Evolutionary conservation across 2,329 filamentous ascomycete species (phyloP), one percentile per base, ranked within the genome.

Genomic region (Gliomastix tumulicola): DNA sequence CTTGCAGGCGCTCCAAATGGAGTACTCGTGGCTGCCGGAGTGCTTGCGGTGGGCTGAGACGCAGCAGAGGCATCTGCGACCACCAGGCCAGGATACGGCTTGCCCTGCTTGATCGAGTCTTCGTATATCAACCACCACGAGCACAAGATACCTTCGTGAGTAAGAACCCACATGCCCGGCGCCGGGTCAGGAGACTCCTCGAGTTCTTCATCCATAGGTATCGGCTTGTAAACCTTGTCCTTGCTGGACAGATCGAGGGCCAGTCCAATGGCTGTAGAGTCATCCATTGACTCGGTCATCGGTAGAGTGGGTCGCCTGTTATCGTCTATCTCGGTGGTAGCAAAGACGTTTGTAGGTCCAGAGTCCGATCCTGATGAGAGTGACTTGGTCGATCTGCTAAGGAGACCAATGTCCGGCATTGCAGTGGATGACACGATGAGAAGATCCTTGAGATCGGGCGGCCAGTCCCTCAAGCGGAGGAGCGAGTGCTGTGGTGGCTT

Each of bases 41-140:
- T n/a, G n/a, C n/a, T n/a, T 8, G 57, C 48, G 3, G 56, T 43
- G 7, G 63, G 40, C 48, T 44, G 55, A 40, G 21, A 50, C 16
- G 53, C 34, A 13, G 50, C 44, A 38, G 54, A 50, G 3, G 59
- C 58, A 40, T 68, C 64, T 21, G 65, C 65, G 31, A 62, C 65
- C 28, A 71, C 65, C 44, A 96, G 66, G 5, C 84, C 85, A 28
- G 82, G 74, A 56, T 88, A 97, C 1, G 77, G 75, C 7, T 76
- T 78, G 4, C 81, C 81, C 48, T 82, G 69, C 41, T 82, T 77
- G 42, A 98, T 80, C 3, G 90, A 88, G 30, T 94, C 88, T 23
- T 84, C 78, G 61, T 96, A 96, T 16, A 97, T 75, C 30, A 97
- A 63, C 87, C 90, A 96, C 88, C 90, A 98, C 11, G 80, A 74